Evolutionary conservation across 176 grass and related monocot genomes (phyloP).

Genomic region (Oropetium thomaeum): DNA sequence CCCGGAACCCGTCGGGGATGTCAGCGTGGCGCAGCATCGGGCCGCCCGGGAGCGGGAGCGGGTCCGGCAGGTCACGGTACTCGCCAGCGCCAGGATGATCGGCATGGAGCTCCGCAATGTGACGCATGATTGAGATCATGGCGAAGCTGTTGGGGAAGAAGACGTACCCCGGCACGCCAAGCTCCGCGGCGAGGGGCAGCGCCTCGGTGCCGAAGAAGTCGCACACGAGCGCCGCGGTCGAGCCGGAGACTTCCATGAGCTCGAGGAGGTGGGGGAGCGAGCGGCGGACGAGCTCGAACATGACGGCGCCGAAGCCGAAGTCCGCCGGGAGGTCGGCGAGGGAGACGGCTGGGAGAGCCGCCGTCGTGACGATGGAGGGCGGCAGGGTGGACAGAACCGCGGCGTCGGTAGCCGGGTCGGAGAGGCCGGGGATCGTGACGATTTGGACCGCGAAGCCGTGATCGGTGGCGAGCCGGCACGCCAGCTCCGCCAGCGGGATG

Average conservation of each 20-base stretch:
- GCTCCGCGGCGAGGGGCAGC: conserved; percentile 37
- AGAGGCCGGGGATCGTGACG: conserved; percentile 36
- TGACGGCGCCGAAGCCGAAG: conserved; percentile 9
- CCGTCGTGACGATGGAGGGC: conserved; percentile 2
- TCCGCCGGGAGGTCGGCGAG: conserved; percentile 39
- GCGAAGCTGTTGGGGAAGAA: conserved; percentile 51
- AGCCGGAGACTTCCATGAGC: neutral
- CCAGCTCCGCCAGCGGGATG: conserved; percentile 50
- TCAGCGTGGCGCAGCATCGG: conserved; percentile 25
- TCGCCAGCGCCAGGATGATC: conserved; percentile 29
- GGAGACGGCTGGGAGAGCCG: conserved; percentile 32
- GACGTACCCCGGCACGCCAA: conserved; percentile 43
- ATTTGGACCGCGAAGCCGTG: conserved; percentile 40
- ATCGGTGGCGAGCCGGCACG: conserved; percentile 9
- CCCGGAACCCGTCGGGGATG: conserved; percentile 26
- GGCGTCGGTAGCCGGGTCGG: neutral
- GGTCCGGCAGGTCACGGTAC: conserved; percentile 40
- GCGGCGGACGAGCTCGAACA: conserved; percentile 27
- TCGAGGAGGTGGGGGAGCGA: conserved; percentile 25
- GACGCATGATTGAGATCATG: conserved; percentile 33
- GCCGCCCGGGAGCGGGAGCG: conserved; percentile 44
- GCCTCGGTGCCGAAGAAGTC: conserved; percentile 46
- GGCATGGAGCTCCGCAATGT: conserved; percentile 31
- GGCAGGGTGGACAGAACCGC: conserved; percentile 32
- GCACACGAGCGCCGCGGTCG: conserved; percentile 32